Base-by-base conservation (phyloP, 257 asterid species). In the Nicotiana paniculata region DNA sequence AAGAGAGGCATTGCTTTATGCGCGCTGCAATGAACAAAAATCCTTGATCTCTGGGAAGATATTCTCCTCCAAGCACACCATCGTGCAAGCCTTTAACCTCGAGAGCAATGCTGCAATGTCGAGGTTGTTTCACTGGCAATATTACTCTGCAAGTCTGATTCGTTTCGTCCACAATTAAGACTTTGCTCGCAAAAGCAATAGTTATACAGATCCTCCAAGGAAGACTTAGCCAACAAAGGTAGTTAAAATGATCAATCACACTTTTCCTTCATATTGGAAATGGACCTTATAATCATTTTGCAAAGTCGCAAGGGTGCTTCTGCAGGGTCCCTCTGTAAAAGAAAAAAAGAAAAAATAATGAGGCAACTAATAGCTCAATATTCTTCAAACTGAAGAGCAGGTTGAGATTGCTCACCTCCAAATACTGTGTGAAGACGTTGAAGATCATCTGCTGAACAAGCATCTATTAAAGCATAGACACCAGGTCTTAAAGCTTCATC, bases 401-500 rank as follows among this genome's bases (percentile, higher is more conserved):
- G 51, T 39, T 8, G 43, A 80, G 51, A 82, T 51, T 62, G 77
- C 85, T 83, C 82, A 96, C 98, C 99, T 89, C 98, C 97, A 84
- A 96, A 96, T 64, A 63, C 79, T 39, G 97, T 90, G 83, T 96
- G 99, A 80, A 96, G 98, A 81, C 85, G 89, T 84, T 96, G 96
- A 85, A 94, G 92, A 83, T 96, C 94, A 37, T 90, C 94, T 6
- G 85, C 82, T 5, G 97, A 94, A 90, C 99, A 96, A 5, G 91
- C 85, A 90, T 96, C 98, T 62, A 96, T 85, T 81, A 94, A 78
- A 69, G 98, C 97, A 70, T 90, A 92, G 18, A 96, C 46, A 26
- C 99, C 99, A 2, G 98, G 98, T 85, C 88, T 91, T 85, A 96
- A 57, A 79, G 98, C 96, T 82, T 89, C 93, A 77, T 94, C 97